Percentiles rank a stretch among this genome's conserved stretches.
Conservation (phyloP, 2,329 filamentous ascomycete genomes). For the Hymenoscyphus fructigenus region DNA sequence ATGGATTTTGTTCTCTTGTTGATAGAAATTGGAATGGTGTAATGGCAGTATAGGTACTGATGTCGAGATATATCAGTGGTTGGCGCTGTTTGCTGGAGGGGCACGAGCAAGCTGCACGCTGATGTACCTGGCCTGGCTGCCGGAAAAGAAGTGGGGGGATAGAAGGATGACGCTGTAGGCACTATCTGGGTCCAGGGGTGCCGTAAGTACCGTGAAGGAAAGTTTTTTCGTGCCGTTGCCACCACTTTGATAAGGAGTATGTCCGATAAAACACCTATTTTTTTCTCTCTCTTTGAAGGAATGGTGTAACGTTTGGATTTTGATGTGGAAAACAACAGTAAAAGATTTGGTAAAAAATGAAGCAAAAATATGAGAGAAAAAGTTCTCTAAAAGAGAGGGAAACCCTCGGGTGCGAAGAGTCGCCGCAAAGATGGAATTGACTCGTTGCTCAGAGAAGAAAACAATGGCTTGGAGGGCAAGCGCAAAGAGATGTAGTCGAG, state of each 20-base stretch:
- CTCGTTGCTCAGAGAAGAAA: background rate
- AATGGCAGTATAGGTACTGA: background rate
- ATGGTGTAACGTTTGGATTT: background rate
- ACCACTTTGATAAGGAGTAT: background rate
- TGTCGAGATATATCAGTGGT: background rate
- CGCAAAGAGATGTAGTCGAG: slow-evolving; percentile 1
- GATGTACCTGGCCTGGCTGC: background rate
- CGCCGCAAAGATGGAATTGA: background rate
- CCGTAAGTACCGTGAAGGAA: background rate
- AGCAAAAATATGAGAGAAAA: background rate
- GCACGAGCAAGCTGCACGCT: background rate
- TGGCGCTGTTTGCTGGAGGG: background rate
- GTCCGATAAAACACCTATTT: background rate
- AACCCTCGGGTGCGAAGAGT: slow-evolving; percentile 1
- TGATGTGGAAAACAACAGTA: background rate
- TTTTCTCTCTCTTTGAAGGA: background rate
- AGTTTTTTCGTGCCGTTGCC: background rate
- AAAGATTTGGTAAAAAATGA: background rate
- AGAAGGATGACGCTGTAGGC: background rate
- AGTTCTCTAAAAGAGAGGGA: background rate
- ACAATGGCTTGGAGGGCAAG: background rate
- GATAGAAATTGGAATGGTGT: background rate
- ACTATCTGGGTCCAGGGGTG: background rate
- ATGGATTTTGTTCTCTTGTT: background rate
- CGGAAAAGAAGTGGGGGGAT: background rate